These are phyloP conservation scores for Wickerhamiella infanticola DNA, from an alignment of 1,139 yeast genomes.

Conservation along the genomic window DNA sequence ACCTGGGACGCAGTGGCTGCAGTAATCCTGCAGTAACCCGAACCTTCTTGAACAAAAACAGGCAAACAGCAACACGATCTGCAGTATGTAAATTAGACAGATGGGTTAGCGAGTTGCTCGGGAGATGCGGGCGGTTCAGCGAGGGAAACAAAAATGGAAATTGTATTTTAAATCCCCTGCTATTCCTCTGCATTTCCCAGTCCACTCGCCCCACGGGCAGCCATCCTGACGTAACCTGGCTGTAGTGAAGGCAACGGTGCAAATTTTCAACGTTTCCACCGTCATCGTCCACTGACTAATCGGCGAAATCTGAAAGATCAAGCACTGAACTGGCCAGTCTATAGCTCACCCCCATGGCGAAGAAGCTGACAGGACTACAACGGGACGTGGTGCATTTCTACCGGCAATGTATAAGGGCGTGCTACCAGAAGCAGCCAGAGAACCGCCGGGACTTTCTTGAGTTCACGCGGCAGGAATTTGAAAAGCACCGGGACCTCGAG, in stretches of 20 bases:
- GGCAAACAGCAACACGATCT: not conserved
- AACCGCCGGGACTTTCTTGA: constrained; percentile 18
- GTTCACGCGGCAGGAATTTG: constrained; percentile 45
- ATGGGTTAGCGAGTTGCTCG: too few species aligned
- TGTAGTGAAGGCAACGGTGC: too few species aligned
- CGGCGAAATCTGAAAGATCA: too few species aligned
- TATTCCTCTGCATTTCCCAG: too few species aligned
- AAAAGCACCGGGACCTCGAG: constrained; percentile 40
- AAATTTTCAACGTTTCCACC: too few species aligned
- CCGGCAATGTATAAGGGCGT: constrained; percentile 24
- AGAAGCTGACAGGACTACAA: constrained; percentile 14
- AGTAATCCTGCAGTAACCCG: constrained; percentile 1
- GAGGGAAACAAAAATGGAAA: too few species aligned
- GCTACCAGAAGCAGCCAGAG: constrained; percentile 22
- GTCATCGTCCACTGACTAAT: too few species aligned
- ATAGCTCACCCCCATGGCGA: constrained; percentile 2
- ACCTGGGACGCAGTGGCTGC: constrained; percentile 1
- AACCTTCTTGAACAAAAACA: constrained; percentile 1
- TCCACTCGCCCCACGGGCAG: too few species aligned
- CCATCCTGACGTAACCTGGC: too few species aligned
- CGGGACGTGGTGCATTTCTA: constrained; percentile 22
- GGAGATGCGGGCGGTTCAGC: too few species aligned
- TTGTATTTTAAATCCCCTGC: too few species aligned
- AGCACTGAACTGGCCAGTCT: not conserved
- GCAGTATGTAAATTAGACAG: not conserved